Percentiles rank a stretch among this genome's conserved stretches.
These are phyloP conservation scores for Xylaria sp. DNA, from an alignment of 2,329 filamentous ascomycete genomes.

Conservation along the genomic window DNA sequence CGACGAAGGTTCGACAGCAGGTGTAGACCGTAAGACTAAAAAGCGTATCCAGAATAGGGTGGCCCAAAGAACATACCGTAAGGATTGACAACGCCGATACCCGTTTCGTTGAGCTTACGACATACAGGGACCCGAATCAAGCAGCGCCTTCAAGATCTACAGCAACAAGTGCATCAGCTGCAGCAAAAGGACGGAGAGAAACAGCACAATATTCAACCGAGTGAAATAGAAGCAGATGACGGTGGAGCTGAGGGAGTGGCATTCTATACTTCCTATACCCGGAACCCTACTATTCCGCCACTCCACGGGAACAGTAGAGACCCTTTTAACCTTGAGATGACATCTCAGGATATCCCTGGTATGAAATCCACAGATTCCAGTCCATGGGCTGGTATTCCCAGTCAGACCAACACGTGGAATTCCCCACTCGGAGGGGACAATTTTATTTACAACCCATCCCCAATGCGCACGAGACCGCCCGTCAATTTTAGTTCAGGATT, in stretches of 20 bases:
- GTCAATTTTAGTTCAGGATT: neutral
- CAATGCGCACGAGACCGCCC: conserved; percentile 8
- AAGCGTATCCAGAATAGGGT: conserved; percentile 32
- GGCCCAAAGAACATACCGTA: conserved; percentile 32
- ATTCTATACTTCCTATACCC: neutral
- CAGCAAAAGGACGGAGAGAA: conserved; percentile 29
- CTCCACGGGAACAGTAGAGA: neutral
- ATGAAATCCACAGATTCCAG: neutral
- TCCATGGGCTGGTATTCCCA: conserved; percentile 9
- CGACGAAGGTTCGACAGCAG: conserved; percentile 19
- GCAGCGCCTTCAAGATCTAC: conserved; percentile 30
- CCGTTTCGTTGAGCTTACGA: conserved; percentile 12
- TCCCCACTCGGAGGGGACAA: neutral
- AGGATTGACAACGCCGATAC: neutral
- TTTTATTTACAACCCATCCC: conserved; percentile 6
- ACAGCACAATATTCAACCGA: neutral
- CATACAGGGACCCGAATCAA: conserved; percentile 29
- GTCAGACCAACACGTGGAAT: conserved; percentile 22
- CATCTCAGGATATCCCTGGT: conserved; percentile 13
- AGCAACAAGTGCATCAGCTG: conserved; percentile 27
- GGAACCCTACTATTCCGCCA: neutral
- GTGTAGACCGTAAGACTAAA: conserved; percentile 28
- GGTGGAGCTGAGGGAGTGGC: conserved; percentile 7
- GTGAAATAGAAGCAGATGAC: conserved; percentile 10
- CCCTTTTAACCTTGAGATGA: neutral